These are phyloP conservation scores for Coniophora puteana DNA, from an alignment of 1,284 basidiomycete species.

Conservation along the genomic window DNA sequence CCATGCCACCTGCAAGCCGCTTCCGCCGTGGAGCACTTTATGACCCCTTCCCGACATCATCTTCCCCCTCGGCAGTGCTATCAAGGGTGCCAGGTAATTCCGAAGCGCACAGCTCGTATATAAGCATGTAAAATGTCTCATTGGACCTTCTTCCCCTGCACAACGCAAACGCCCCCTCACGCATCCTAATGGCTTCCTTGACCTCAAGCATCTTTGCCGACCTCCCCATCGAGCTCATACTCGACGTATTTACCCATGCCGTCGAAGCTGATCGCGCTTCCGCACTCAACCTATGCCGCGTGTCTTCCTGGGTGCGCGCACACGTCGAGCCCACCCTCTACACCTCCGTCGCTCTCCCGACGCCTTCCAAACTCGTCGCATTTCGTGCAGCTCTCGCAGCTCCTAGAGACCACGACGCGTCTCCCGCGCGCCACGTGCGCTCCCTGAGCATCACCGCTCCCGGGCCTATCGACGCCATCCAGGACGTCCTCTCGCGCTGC, in stretches of 20 bases:
- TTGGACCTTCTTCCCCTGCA: too few species aligned
- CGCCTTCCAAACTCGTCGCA: slow-evolving; percentile 26
- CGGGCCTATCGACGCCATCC: slow-evolving; percentile 32
- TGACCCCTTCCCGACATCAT: too few species aligned
- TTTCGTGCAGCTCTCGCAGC: slow-evolving; percentile 29
- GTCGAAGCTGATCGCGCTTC: slow-evolving; percentile 24
- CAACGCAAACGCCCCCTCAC: not conserved
- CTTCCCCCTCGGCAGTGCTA: too few species aligned
- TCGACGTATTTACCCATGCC: slow-evolving; percentile 33
- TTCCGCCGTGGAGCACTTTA: too few species aligned
- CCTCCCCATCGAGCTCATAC: slow-evolving; percentile 35
- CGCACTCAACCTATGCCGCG: slow-evolving; percentile 30
- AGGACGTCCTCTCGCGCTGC: slow-evolving; percentile 29
- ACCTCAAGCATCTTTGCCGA: slow-evolving; percentile 26
- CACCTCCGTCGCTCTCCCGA: slow-evolving; percentile 34
- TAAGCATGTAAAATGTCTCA: not conserved
- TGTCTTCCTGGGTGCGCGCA: slow-evolving; percentile 28
- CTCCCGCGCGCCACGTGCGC: slow-evolving; percentile 19
- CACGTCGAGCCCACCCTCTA: slow-evolving; percentile 36
- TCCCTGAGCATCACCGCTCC: slow-evolving; percentile 35
- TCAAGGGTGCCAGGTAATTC: too few species aligned
- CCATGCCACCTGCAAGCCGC: too few species aligned
- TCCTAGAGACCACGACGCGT: slow-evolving; percentile 23
- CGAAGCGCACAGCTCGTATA: too few species aligned
- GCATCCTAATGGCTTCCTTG: not conserved